phyloP scores from a whole-genome alignment of 2,329 filamentous ascomycete genomes.

The Ophiostoma piceae region DNA sequence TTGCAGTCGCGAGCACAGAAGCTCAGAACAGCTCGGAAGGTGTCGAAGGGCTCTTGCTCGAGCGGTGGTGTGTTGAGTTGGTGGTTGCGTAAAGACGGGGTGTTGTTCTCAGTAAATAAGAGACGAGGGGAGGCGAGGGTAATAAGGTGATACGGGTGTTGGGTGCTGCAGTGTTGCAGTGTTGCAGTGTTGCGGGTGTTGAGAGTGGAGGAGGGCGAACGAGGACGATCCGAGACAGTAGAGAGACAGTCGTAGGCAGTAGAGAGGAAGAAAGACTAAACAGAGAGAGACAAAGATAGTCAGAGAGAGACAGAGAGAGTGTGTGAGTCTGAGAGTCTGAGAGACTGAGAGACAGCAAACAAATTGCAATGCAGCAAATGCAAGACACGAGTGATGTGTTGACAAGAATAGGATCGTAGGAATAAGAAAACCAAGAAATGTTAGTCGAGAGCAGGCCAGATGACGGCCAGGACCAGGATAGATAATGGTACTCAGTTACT shows the following conservation, averaged over 20 bases:
- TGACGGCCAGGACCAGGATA: background rate
- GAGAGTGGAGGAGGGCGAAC: background rate
- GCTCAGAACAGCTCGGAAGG: background rate
- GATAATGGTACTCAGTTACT: no score
- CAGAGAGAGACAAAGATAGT: background rate
- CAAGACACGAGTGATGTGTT: background rate
- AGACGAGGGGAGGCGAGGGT: background rate
- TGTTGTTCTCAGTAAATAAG: background rate
- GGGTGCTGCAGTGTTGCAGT: background rate
- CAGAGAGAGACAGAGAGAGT: background rate
- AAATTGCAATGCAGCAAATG: background rate
- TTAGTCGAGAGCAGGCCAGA: background rate
- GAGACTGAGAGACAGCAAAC: background rate
- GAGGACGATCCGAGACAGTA: background rate
- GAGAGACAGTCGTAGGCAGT: background rate
- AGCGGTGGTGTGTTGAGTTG: background rate
- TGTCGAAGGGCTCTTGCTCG: slow-evolving; percentile 2
- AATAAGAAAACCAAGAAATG: background rate
- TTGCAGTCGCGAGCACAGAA: background rate
- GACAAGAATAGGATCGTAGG: background rate
- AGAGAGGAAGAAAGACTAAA: background rate
- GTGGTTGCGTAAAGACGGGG: background rate
- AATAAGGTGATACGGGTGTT: background rate
- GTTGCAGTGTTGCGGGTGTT: no score
- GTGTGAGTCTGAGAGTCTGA: background rate